Evolutionary conservation across 2,329 filamentous ascomycete genomes (phyloP), one percentile per base, ranked within the genome.

Genomic region (Neofusicoccum cordaticola): DNA sequence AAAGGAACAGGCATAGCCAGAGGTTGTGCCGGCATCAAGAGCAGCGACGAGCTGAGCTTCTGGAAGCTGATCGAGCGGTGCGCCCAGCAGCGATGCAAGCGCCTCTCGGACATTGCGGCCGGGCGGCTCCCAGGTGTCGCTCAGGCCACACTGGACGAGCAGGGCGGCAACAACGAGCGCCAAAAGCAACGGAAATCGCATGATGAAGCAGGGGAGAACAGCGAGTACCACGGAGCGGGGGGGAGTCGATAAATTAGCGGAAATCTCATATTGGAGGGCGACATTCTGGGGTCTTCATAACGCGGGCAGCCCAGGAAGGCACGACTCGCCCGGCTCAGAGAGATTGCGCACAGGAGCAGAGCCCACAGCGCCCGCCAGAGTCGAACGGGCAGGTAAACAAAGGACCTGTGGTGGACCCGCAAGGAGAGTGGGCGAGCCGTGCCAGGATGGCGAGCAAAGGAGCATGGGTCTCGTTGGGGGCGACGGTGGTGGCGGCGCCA

Each of bases 51-150:
- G 58, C 45, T 62, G 58, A 5, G 58, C 34, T 19, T 60, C 51
- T 56, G 61, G 61, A 34, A 63, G 41, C 48, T 66, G 19, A 65
- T 68, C 19, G 68, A 62, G 42, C 71, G 53, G 15, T 69, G 67
- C 9, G 69, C 71, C 6, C 63, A 70, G 39, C 35, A 70, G 57
- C 12, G 67, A 19, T 15, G 58, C 37, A 12, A 56, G 63, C 3
- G 58, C 58, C 34, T 50, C 45, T 17, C 22, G 45, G 58, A 68
- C 51, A 53, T 71, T 64, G 65, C 68, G 66, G 53, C 62, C n/a
- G 2, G 41, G 7, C 1, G 51, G 63, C 47, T 68, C 57, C 47
- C 63, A 69, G 39, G 39, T 31, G 27, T 45, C 5, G 41, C 15
- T 41, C 35, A 41, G 51, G n/a, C 51, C 60, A 51, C 58, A 35